Base-by-base conservation (phyloP, 2,329 filamentous ascomycete genomes). In the Aspergillus latus region DNA sequence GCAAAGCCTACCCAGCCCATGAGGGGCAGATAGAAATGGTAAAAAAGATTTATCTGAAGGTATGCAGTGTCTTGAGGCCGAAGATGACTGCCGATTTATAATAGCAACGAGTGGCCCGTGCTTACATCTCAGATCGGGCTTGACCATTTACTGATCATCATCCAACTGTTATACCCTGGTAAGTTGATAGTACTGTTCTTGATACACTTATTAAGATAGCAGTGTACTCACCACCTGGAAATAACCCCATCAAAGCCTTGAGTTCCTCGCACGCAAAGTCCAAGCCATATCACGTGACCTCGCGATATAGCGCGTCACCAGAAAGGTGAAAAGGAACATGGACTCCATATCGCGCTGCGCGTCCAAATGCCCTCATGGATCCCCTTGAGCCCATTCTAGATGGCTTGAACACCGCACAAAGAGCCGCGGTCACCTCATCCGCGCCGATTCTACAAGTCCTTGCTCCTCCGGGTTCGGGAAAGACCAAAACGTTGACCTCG, bases 401-500 rank as follows among this genome's bases (percentile, higher is more conserved):
- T 54, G 85, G 84, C 34, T 79, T 90, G 56, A 90, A 90, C 72
- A 70, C 74, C 45, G 85, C 85, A 7, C 87, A 90, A 69, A 79
- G 76, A 62, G 78, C 79, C 47, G 87, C 87, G 1, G 87, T 89
- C 28, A 84, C 84, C 6, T 88, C 84, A 5, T 76, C 80, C 3
- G 82, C 84, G 8, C 75, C 81, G 10, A 79, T 86, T 2, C 68
- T 87, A 2, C 84, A 87, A 67, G 82, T 86, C 2, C 80, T 86
- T 32, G 84, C 84, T 5, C 83, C 84, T 50, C 85, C 85, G 26
- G 85, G 85, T 34, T 88, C 85, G 59, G 93, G 94, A 16, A 97
- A 99, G 75, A 99, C 93, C 11, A 95, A 97, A 73, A 97, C 94
- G 0, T 81, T 99, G 52, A 96, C 92, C 0, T 90, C 92, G 44